These are phyloP conservation scores for Syzygium oleosum DNA, from an alignment of 345 rosid genomes.

Conservation along the genomic window DNA sequence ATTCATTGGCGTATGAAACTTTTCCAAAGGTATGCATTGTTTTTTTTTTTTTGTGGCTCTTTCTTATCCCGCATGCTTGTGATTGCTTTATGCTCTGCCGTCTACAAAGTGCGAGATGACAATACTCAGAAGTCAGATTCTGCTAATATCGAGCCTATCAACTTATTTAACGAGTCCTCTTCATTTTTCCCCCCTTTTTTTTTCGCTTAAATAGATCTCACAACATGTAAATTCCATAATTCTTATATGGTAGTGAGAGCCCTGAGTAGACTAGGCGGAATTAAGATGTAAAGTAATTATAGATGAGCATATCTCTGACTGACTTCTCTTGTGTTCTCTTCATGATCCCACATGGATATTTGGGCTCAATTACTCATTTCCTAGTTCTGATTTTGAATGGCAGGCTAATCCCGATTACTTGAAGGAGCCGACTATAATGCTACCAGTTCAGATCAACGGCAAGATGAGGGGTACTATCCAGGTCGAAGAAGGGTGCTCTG, in stretches of 20 bases:
- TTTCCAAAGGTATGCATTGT: slow-evolving; percentile 51
- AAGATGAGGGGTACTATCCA: slow-evolving; percentile 86
- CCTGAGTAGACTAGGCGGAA: background rate
- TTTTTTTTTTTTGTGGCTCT: background rate
- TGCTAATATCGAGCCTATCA: background rate
- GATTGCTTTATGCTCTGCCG: background rate
- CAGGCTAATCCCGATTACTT: slow-evolving; percentile 73
- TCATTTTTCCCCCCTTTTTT: background rate
- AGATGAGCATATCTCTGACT: background rate
- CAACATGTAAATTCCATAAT: background rate
- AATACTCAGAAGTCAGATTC: background rate
- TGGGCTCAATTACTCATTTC: background rate
- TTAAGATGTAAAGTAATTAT: background rate
- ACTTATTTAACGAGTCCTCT: background rate
- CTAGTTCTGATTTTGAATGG: slow-evolving; percentile 1
- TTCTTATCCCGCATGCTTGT: background rate
- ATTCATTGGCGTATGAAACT: slow-evolving; percentile 56
- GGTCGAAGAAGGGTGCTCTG: slow-evolving; percentile 80
- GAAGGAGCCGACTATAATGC: slow-evolving; percentile 50
- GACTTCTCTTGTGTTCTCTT: background rate
- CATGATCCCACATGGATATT: background rate
- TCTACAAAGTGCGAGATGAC: background rate
- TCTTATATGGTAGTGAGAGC: background rate
- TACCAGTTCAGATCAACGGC: slow-evolving; percentile 97
- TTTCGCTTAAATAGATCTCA: no score